Conservation (phyloP, 1,139 yeast species). For the Yamadazyma dendronema region DNA sequence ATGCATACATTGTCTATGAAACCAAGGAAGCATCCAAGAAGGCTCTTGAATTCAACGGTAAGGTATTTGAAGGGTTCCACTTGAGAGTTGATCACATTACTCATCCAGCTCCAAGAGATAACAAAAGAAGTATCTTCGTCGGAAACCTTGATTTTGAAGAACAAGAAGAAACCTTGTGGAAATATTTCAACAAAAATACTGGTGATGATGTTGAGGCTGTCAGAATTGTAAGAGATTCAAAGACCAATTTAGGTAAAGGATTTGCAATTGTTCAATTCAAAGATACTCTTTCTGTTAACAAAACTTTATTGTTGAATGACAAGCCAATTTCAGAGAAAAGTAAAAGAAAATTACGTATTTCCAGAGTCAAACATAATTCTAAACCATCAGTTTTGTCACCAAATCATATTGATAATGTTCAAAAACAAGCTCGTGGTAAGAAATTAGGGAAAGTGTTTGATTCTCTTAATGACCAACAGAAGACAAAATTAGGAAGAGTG, state of each 20-base stretch:
- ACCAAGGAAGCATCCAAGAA: constrained; percentile 52
- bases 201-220: constrained; percentile 81
- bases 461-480: constrained; percentile 58
- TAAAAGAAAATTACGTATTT: constrained; percentile 71
- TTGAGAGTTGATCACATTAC: constrained; percentile 88
- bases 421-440: constrained; percentile 24
- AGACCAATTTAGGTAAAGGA: constrained; percentile 95
- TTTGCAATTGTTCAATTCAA: constrained; percentile 93
- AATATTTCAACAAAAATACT: constrained; percentile 60
- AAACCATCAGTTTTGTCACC: constrained; percentile 47
- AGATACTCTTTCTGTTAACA: constrained; percentile 76
- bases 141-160: constrained; percentile 95
- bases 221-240: constrained; percentile 85
- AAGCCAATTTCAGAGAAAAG: constrained; percentile 53
- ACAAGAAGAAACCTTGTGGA: constrained; percentile 86
- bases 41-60: constrained; percentile 63
- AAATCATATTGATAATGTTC: constrained; percentile 40
- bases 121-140: constrained; percentile 81
- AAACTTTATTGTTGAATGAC: constrained; percentile 76
- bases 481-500: constrained; percentile 69
- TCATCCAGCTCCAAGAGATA: constrained; percentile 86
- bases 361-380: constrained; percentile 67
- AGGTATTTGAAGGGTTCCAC: constrained; percentile 68
- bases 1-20: constrained; percentile 82
- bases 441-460: constrained; percentile 13